A percentile compares a stretch with the other conserved stretches of the same genome.
phyloP scores from a whole-genome alignment of 352 stramenopile genomes.

The Phytophthora sp. region DNA sequence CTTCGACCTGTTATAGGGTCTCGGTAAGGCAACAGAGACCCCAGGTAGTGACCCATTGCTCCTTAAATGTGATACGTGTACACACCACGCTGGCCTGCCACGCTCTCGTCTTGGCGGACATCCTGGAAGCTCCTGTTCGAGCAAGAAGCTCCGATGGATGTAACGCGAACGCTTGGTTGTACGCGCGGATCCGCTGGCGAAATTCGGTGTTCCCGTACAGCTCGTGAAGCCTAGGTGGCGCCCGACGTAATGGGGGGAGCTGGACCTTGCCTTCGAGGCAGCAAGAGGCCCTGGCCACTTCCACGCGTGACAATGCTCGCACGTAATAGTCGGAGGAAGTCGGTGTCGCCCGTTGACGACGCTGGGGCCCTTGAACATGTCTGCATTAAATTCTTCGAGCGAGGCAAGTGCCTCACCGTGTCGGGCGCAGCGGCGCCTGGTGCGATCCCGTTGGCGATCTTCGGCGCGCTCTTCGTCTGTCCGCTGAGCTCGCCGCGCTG shows the following conservation, averaged over 20 bases:
- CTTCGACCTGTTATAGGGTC: neutral
- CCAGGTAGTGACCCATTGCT: slow-evolving; percentile 5
- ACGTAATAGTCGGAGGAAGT: neutral
- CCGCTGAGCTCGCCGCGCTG: neutral
- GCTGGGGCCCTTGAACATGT: neutral
- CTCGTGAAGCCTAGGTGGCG: neutral
- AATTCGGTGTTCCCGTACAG: neutral
- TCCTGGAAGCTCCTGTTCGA: neutral
- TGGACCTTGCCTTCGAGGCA: neutral
- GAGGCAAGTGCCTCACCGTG: neutral
- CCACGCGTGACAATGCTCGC: neutral
- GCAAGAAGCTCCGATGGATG: slow-evolving; percentile 9
- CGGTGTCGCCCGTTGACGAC: neutral
- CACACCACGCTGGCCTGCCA: slow-evolving; percentile 2
- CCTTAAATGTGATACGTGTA: slow-evolving; percentile 10
- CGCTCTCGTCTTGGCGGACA: neutral
- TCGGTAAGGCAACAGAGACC: neutral
- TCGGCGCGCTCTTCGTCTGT: neutral
- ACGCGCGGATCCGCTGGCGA: neutral
- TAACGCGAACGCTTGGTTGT: slow-evolving; percentile 19
- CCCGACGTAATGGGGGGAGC: neutral
- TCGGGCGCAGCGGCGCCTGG: neutral
- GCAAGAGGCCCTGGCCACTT: neutral
- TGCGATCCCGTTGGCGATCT: neutral
- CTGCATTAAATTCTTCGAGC: neutral